Evolutionary conservation across 2,329 filamentous ascomycete species (phyloP), one percentile per base, ranked within the genome.

Genomic region (Chaetomium sp.): DNA sequence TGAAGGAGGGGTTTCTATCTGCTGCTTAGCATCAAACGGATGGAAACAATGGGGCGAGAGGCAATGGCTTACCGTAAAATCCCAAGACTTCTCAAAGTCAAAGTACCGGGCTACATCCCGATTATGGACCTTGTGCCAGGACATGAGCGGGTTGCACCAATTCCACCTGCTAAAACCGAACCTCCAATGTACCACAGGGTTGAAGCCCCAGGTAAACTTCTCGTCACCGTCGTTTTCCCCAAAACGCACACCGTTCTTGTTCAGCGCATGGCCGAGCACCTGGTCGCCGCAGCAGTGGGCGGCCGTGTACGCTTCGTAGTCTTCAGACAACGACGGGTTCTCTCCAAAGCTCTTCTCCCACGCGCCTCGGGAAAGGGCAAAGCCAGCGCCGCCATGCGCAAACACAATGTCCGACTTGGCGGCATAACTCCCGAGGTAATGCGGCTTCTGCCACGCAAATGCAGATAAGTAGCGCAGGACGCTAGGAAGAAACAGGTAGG

Each of bases 201-300:
- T 59, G 48, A 59, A 59, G 5, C 57, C 57, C 57, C 57, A 56
- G 0, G 57, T 56, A 38, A 59, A 59, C 44, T 56, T 59, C 37
- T 53, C 57, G 19, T 59, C 57, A 1, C 57, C 57, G n/a, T 27
- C 35, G 12, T 59, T 59, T 36, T 56, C 57, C 12, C 57, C 57
- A 11, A 59, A 59, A 27, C 46, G 45, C 33, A 59, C 57, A 4
- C 57, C 57, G 32, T 54, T 12, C 34, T 54, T 56, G 36, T 54
- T 59, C 27, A 59, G 41, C 1, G 57, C 57, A 45, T 56, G 51
- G 7, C 54, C 57, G 1, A 59, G 53, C 6, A 59, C 54, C n/a
- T 59, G 57, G 34, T 59, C 57, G 32, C 57, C 57, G 41, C 57
- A 59, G 34, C 57, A 59, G 19, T 59, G 57, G 4, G n/a, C 34